A percentile compares a stretch with the other conserved stretches of the same genome.
Conservation (phyloP, 129 eudicot genomes). For the Flaveria sonorensis region DNA sequence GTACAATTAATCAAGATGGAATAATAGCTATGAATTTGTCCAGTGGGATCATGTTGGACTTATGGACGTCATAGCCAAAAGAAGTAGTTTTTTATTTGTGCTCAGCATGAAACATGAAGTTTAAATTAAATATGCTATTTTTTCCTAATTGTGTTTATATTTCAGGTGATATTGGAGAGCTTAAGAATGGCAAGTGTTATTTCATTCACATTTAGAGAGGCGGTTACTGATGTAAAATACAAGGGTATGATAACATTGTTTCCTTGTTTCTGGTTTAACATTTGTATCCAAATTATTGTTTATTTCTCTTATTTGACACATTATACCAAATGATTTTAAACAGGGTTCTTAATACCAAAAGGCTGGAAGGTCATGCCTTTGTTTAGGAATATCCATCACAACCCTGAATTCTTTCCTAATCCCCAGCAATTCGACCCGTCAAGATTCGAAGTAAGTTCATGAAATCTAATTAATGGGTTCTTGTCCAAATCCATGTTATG, state of each 20-base stretch:
- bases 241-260: constrained; percentile 25
- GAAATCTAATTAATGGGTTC: not conserved
- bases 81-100: not conserved
- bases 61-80: not conserved
- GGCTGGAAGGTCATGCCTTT: constrained; percentile 98
- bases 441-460: constrained; percentile 65
- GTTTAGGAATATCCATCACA: constrained; percentile 89
- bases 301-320: constrained; percentile 18
- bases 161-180: constrained; percentile 61
- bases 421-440: constrained; percentile 77
- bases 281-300: constrained; percentile 7
- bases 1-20: not conserved
- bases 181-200: constrained; percentile 67
- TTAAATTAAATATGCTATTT: no score
- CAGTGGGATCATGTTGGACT: constrained; percentile 1
- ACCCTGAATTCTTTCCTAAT: constrained; percentile 66
- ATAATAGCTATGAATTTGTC: not conserved
- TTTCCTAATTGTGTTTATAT: constrained; percentile 3
- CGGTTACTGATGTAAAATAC: constrained; percentile 64
- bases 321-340: constrained; percentile 22
- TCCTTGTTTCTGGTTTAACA: not conserved
- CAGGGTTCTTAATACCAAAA: constrained; percentile 88
- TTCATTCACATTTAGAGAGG: constrained; percentile 65
- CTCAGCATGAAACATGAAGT: no score
- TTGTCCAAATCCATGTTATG: not conserved